Conservation (phyloP, 805 yeast genomes). For the Sugiyamaella marilandica region DNA sequence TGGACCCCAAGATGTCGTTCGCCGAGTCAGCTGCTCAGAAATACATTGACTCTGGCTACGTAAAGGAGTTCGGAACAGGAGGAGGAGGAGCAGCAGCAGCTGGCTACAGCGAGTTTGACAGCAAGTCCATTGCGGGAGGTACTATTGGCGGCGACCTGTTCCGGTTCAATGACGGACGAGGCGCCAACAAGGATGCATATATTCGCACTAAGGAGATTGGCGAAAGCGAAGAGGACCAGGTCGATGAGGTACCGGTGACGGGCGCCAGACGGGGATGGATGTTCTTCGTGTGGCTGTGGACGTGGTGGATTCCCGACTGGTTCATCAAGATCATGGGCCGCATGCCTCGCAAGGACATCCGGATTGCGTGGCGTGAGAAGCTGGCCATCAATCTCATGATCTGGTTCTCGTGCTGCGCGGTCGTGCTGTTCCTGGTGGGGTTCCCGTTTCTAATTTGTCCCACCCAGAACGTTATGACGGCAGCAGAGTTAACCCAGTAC, state of each 20-base stretch:
- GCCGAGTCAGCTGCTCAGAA: slow-evolving; percentile 32
- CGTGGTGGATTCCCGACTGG: slow-evolving; percentile 40
- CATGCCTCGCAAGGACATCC: slow-evolving; percentile 34
- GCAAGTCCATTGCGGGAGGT: slow-evolving; percentile 32
- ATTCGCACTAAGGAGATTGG: slow-evolving; percentile 29
- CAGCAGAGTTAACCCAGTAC: slow-evolving; percentile 32
- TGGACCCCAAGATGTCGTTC: slow-evolving; percentile 35
- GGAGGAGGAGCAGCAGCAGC: slow-evolving; percentile 3
- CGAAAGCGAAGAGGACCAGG: slow-evolving; percentile 31
- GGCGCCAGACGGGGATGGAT: slow-evolving; percentile 35
- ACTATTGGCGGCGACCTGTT: slow-evolving; percentile 35
- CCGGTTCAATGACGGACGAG: slow-evolving; percentile 24
- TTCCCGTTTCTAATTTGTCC: slow-evolving; percentile 40
- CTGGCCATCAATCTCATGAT: slow-evolving; percentile 39
- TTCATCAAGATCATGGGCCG: slow-evolving; percentile 30
- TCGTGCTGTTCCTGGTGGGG: slow-evolving; percentile 34
- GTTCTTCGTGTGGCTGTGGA: slow-evolving; percentile 33
- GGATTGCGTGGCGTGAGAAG: slow-evolving; percentile 41
- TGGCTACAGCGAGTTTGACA: slow-evolving; percentile 33
- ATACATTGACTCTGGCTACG: slow-evolving; percentile 24
- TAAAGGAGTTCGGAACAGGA: slow-evolving; percentile 12
- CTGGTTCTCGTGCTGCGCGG: slow-evolving; percentile 35
- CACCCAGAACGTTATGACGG: slow-evolving; percentile 33
- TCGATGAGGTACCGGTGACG: slow-evolving; percentile 27
- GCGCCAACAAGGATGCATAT: slow-evolving; percentile 24